Evolutionary conservation across 164 flowering plant species (phyloP), one percentile per base, ranked within the genome.

Genomic region (Warburgia ugandensis): DNA sequence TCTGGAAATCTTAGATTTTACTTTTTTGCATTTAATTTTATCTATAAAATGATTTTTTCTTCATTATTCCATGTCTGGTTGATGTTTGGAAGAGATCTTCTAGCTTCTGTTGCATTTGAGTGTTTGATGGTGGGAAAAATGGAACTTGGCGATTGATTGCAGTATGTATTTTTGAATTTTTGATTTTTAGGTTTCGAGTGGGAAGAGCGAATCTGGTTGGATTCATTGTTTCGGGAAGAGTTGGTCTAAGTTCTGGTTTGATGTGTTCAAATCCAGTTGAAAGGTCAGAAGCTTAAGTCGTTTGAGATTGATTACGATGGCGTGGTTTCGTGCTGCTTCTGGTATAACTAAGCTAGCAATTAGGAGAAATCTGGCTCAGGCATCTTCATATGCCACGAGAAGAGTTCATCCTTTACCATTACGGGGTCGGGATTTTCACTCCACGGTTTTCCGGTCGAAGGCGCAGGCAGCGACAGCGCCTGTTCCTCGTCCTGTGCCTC

Each of bases 401-500:
- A 72, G 81, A 50, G 46, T 74, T 25, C 66, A 76, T 1, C 46
- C 58, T 7, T 27, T 68, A 50, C 78, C 71, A 3, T 53, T 75
- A 4, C 76, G 69, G 17, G 52, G 30, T 44, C 70, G 82, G 13
- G 44, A 29, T 48, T 76, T 88, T 31, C 97, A 84, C 40, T 47
- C 80, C 20, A 75, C 91, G 0, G 59, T 68, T 2, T 60, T 68
- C 29, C 73, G 40, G 37, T 49, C 81, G 4, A 81, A 74, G 66
- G 86, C 87, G 5, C 80, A 74, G 42, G 27, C 83, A n/a, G 54
- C 62, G 12, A 30, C 52, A 33, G 80, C 90, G 0, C 94, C 94
- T 2, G 77, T 77, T 29, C 97, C 96, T 20, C 89, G 85, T 5
- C 73, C 94, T 29, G 97, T 92, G 20, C 97, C 97, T 1, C 83